phyloP scores from a whole-genome alignment of 345 rosid genomes.

The Ceriops zippeliana region DNA sequence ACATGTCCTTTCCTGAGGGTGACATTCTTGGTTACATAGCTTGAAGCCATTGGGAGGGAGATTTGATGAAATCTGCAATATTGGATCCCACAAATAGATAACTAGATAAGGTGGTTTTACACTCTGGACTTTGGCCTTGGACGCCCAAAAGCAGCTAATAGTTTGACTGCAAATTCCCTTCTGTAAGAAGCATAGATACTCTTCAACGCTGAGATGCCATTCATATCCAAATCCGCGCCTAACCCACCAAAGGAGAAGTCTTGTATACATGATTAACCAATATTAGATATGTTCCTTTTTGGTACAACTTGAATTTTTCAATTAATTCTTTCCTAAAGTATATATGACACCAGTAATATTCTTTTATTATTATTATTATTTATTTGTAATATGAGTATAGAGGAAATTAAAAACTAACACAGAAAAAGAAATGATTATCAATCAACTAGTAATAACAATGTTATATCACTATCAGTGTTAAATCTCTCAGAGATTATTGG shows the following conservation, averaged over 20 bases:
- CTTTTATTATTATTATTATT: too few relatives aligned
- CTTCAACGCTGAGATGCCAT: not conserved
- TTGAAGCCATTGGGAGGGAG: conserved; percentile 2
- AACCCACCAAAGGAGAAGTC: not conserved
- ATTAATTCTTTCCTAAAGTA: too few relatives aligned
- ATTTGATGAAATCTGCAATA: conserved; percentile 20
- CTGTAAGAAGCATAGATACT: not conserved
- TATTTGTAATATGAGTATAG: too few relatives aligned
- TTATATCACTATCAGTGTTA: too few relatives aligned
- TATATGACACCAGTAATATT: too few relatives aligned
- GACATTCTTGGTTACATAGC: conserved; percentile 10
- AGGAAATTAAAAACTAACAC: too few relatives aligned
- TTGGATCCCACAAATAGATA: conserved; percentile 27
- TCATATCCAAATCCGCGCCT: not conserved
- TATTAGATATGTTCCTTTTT: too few relatives aligned
- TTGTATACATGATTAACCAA: not conserved
- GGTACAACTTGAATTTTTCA: too few relatives aligned
- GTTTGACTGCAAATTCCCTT: not conserved
- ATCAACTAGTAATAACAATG: too few relatives aligned
- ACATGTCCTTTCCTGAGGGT: conserved; percentile 2
- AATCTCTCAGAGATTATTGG: too few relatives aligned
- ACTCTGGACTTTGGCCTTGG: not conserved
- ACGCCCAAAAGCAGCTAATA: not conserved
- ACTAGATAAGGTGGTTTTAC: conserved; percentile 41
- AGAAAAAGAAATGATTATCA: too few relatives aligned